These are phyloP conservation scores for Ophiostoma himal-ulmi DNA, from an alignment of 2,329 filamentous ascomycete species.

Conservation along the genomic window DNA sequence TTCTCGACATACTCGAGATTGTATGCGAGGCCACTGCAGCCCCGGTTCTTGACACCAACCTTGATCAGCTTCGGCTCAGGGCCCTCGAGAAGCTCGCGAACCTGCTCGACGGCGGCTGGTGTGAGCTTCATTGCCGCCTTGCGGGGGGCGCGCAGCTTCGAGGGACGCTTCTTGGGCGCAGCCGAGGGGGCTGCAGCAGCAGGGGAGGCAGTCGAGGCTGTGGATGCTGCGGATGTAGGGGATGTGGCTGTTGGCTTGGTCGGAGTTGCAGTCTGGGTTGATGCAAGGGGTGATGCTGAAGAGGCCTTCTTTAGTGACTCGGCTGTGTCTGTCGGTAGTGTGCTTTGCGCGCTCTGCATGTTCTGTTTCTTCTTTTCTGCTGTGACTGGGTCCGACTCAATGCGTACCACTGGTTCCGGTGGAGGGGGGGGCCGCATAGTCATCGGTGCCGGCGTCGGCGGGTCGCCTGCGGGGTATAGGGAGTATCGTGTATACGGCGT, in stretches of 20 bases:
- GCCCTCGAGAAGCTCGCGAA: slow-evolving; percentile 70
- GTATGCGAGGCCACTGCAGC: slow-evolving; percentile 90
- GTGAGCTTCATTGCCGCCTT: slow-evolving; percentile 91
- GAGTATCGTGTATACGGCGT: slow-evolving; percentile 25
- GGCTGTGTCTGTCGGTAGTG: neutral
- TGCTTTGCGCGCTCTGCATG: neutral
- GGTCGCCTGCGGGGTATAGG: slow-evolving; percentile 15
- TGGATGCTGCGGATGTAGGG: neutral
- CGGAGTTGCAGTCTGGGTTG: neutral
- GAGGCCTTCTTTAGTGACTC: neutral
- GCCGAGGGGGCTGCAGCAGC: slow-evolving; percentile 35
- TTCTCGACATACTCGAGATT: slow-evolving; percentile 94
- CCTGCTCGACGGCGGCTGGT: slow-evolving; percentile 69
- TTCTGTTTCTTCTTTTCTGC: neutral
- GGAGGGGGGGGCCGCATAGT: slow-evolving; percentile 22
- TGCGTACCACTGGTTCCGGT: slow-evolving; percentile 16
- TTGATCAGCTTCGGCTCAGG: slow-evolving; percentile 90
- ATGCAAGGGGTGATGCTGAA: neutral
- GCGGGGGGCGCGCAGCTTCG: slow-evolving; percentile 63
- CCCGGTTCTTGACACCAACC: slow-evolving; percentile 87
- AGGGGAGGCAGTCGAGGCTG: neutral
- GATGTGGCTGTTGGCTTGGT: neutral
- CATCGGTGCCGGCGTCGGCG: slow-evolving; percentile 13
- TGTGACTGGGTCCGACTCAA: slow-evolving; percentile 27
- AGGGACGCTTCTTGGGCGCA: slow-evolving; percentile 47